phyloP scores from a whole-genome alignment of 2,329 filamentous ascomycete species.

The Paecilomyces dactylethromorphus region DNA sequence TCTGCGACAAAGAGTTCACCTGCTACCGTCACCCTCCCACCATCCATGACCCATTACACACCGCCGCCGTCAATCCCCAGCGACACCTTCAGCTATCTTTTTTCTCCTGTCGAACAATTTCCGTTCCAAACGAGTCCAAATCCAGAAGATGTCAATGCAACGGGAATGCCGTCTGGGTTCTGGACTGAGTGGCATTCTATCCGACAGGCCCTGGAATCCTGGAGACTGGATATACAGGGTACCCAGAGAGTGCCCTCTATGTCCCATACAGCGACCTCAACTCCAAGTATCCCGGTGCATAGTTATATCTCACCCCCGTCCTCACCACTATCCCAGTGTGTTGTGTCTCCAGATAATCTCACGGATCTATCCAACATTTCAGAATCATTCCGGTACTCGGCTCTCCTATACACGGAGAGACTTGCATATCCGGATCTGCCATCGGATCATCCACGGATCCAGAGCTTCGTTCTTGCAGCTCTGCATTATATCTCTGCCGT shows the following conservation, averaged over 20 bases:
- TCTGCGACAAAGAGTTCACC: conserved; percentile 16
- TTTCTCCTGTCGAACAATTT: conserved; percentile 33
- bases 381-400: conserved; percentile 83
- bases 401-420: conserved; percentile 82
- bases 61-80: conserved; percentile 11
- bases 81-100: conserved; percentile 26
- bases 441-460: conserved; percentile 69
- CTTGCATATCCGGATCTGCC: conserved; percentile 70
- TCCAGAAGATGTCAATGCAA: conserved; percentile 2
- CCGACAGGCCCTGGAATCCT: conserved; percentile 67
- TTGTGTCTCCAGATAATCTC: conserved; percentile 53
- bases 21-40: conserved; percentile 25
- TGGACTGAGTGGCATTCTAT: conserved; percentile 84
- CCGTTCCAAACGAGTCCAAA: conserved; percentile 24
- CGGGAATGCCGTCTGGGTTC: conserved; percentile 43
- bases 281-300: conserved; percentile 4
- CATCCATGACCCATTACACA: conserved; percentile 24
- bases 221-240: conserved; percentile 59
- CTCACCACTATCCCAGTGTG: conserved; percentile 16
- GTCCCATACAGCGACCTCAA: conserved; percentile 2
- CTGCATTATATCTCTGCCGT: conserved; percentile 78
- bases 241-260: conserved; percentile 8
- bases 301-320: conserved; percentile 24
- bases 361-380: conserved; percentile 75
- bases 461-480: conserved; percentile 73